phyloP scores from a whole-genome alignment of 495 filamentous ascomycete genomes.

The Daldinia bambusicola region DNA sequence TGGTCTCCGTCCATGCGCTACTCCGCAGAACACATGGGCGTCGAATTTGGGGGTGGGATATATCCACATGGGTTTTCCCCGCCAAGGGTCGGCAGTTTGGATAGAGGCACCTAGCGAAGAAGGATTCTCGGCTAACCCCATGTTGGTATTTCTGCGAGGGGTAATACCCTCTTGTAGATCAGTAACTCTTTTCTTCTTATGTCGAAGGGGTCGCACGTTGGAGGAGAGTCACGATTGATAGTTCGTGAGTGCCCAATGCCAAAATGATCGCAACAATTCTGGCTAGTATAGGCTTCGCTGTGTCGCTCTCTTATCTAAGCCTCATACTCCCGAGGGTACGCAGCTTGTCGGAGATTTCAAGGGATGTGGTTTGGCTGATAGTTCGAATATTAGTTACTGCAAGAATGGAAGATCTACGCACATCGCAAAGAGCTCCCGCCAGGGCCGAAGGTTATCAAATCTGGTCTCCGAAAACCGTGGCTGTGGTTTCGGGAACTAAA shows the following conservation, averaged over 20 bases:
- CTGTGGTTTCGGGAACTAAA: constrained; percentile 67
- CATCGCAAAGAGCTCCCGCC: constrained; percentile 50
- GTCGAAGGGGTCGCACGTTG: not conserved
- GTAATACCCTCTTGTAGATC: constrained; percentile 8
- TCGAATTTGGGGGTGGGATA: constrained; percentile 28
- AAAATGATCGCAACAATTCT: constrained; percentile 30
- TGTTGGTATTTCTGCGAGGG: constrained; percentile 31
- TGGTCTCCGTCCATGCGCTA: constrained; percentile 6
- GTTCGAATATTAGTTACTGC: constrained; percentile 33
- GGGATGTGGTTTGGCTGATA: constrained; percentile 5
- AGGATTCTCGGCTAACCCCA: constrained; percentile 9
- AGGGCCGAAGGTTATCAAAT: constrained; percentile 49
- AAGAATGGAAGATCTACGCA: constrained; percentile 48
- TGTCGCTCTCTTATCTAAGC: constrained; percentile 40
- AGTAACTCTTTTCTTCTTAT: not conserved
- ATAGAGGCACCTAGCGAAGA: constrained; percentile 17
- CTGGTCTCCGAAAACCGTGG: constrained; percentile 62
- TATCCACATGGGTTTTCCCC: constrained; percentile 38
- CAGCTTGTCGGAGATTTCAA: not conserved
- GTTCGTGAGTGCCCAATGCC: not conserved
- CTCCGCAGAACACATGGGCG: constrained; percentile 34
- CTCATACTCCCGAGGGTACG: constrained; percentile 45
- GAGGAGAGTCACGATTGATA: not conserved
- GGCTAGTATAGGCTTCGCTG: constrained; percentile 39
- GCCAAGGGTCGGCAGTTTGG: constrained; percentile 44